These are phyloP conservation scores for Fusarium concolor DNA, from an alignment of 2,329 filamentous ascomycete genomes.

Conservation along the genomic window DNA sequence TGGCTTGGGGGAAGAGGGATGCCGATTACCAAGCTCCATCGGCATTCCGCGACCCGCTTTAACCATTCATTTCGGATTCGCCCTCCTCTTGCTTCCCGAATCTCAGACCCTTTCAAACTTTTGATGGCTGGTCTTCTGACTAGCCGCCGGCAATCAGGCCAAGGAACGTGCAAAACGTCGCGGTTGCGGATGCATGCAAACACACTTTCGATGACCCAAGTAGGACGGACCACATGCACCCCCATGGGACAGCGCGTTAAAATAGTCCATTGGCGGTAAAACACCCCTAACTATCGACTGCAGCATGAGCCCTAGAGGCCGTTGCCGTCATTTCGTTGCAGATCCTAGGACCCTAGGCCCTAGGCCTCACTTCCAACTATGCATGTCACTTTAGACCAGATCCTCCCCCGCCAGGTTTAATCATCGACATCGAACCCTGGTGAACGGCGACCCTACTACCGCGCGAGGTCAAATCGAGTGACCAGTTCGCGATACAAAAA, in stretches of 20 bases:
- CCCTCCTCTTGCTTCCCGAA: constrained; percentile 5
- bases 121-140: constrained; percentile 3
- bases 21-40: constrained; percentile 14
- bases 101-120: constrained; percentile 4
- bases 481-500: constrained; percentile 3
- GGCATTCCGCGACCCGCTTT: constrained; percentile 5
- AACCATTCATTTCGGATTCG: constrained; percentile 1
- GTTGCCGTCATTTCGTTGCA: constrained; percentile 28
- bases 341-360: not conserved
- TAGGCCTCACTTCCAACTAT: constrained; percentile 17
- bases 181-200: constrained; percentile 27
- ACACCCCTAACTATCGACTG: not conserved
- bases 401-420: constrained; percentile 7
- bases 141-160: constrained; percentile 7
- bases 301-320: not conserved
- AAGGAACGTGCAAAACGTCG: constrained; percentile 18
- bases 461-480: not conserved
- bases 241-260: constrained; percentile 8
- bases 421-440: constrained; percentile 4
- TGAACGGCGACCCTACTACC: not conserved
- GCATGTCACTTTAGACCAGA: constrained; percentile 33
- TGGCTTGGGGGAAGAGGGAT: constrained; percentile 23
- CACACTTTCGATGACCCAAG: constrained; percentile 29
- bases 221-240: constrained; percentile 17
- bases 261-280: constrained; percentile 11